Percentiles rank a stretch among this genome's conserved stretches.
Conservation (phyloP, 306 rosid genomes). For the Rubus parviflorus region DNA sequence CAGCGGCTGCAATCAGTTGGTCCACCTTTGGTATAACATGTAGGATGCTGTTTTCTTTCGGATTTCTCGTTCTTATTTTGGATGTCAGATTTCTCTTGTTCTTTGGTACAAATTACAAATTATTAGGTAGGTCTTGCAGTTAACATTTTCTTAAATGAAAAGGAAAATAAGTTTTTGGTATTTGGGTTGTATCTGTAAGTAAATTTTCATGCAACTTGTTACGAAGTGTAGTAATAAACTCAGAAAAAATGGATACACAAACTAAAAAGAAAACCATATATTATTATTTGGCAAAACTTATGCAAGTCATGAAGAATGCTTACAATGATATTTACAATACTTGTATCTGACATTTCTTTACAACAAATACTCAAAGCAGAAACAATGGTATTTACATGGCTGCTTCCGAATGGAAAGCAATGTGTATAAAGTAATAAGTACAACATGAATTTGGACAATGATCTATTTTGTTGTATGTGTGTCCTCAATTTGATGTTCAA, state of each 20-base stretch:
- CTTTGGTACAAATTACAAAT: slow-evolving; percentile 19
- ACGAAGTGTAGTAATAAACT: background rate
- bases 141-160: background rate
- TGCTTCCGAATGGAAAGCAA: background rate
- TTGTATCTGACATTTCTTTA: background rate
- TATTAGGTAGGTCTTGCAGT: background rate
- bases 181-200: background rate
- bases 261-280: background rate
- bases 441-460: background rate
- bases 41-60: slow-evolving; percentile 23
- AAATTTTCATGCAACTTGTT: background rate
- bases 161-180: background rate
- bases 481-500: slow-evolving; percentile 28
- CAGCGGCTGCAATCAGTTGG: slow-evolving; percentile 57
- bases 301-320: background rate
- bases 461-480: slow-evolving; percentile 19
- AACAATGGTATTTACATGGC: slow-evolving; percentile 2
- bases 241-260: background rate
- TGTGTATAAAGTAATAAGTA: background rate
- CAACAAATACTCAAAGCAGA: slow-evolving; percentile 2
- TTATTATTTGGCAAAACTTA: background rate
- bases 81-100: background rate
- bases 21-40: slow-evolving; percentile 35
- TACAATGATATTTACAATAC: background rate
- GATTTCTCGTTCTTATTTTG: background rate